Percentiles rank a stretch among this genome's conserved stretches.
Conservation (phyloP, 2,329 filamentous ascomycete species). For the Corinectria fuckeliana region DNA sequence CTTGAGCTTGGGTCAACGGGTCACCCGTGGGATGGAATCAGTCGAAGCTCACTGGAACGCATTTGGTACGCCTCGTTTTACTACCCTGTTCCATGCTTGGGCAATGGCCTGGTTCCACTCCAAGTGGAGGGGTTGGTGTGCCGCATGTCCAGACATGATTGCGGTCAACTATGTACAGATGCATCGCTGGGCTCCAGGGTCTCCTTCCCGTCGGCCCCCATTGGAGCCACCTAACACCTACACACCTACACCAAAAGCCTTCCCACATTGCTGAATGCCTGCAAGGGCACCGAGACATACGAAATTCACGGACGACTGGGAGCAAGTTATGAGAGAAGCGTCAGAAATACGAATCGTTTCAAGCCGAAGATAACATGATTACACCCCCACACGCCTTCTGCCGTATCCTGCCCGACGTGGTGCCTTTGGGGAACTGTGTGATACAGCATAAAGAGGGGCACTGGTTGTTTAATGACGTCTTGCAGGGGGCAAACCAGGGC, state of each 20-base stretch:
- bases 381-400: slow-evolving; percentile 18
- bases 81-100: slow-evolving; percentile 31
- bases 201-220: slow-evolving; percentile 25
- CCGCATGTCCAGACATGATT: slow-evolving; percentile 34
- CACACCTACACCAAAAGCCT: slow-evolving; percentile 20
- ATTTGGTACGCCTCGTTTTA: slow-evolving; percentile 23
- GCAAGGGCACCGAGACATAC: slow-evolving; percentile 23
- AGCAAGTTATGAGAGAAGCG: slow-evolving; percentile 11
- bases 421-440: slow-evolving; percentile 5
- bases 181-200: slow-evolving; percentile 29
- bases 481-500: slow-evolving; percentile 16
- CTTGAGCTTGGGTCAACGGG: slow-evolving; percentile 12
- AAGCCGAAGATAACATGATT: slow-evolving; percentile 18
- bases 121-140: slow-evolving; percentile 37
- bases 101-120: slow-evolving; percentile 36
- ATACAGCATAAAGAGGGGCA: slow-evolving; percentile 20
- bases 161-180: slow-evolving; percentile 31
- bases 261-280: slow-evolving; percentile 30
- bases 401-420: slow-evolving; percentile 14
- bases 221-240: slow-evolving; percentile 28
- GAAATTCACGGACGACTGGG: slow-evolving; percentile 22
- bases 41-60: slow-evolving; percentile 23
- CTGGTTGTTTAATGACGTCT: slow-evolving; percentile 23
- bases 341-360: slow-evolving; percentile 22
- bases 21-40: slow-evolving; percentile 19